Evolutionary conservation across 192 early-diverging fungal genomes (phyloP), one percentile per base, ranked within the genome.

Genomic region (Coemansia sp.): DNA sequence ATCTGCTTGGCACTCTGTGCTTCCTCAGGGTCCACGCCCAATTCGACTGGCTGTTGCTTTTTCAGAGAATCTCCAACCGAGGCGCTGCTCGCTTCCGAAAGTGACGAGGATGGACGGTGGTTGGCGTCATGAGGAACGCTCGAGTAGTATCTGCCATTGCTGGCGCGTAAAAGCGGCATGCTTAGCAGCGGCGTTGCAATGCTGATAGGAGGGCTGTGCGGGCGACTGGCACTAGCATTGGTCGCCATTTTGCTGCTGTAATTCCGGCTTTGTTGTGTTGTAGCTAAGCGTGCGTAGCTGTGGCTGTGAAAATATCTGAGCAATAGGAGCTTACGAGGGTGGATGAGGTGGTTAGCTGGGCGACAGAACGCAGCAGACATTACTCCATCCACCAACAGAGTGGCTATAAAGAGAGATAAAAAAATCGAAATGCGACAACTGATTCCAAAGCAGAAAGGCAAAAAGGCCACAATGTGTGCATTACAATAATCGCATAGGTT

Each of bases 91-190:
- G 43, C 26, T 24, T 24, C 38, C 36, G 67, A 61, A 38, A 45
- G 59, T 28, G 61, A 50, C 26, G 61, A 63, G 8, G 57, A 45
- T 53, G 64, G 34, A 18, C 46, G 53, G 37, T 62, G 48, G 2
- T 56, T 11, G n/a, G 40, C 31, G 26, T 38, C 60, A 23, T 36
- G 67, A 20, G 65, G 62, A 28, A 48, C 36, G 1, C 66, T 75
- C 69, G 78, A 71, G 59, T 81, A 81, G 69, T 69, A 80, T 21
- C 77, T 33, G 3, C 77, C 69, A 16, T 74, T 59, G 51, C 51
- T 24, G 2, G 65, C 74, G 5, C 63, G 69, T 21, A 48, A 31
- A n/a, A 62, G 63, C 11, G 70, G 60, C 7, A 59, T 60, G 6
- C n/a, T 48, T 21, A 72, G 50, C 48, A 72, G 40, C 3, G 70